Evolutionary conservation across 1,139 yeast species (phyloP).

Genomic region (Arxiozyma heterogenica): DNA sequence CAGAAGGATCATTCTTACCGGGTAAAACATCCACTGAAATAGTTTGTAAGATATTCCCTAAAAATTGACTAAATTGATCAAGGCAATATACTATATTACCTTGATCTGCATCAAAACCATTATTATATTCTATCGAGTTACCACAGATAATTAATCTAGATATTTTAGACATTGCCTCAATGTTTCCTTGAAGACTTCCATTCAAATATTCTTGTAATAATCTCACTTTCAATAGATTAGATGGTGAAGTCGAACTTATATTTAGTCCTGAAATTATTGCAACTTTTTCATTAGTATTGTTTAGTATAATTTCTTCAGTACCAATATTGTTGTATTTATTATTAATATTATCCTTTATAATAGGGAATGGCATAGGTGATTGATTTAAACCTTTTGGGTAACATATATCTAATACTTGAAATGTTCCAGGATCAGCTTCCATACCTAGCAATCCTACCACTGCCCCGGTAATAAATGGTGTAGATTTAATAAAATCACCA

Average conservation of each 20-base stretch:
- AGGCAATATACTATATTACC: constrained; percentile 25
- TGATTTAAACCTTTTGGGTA: constrained; percentile 63
- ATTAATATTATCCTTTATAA: constrained; percentile 5
- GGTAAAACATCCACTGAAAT: constrained; percentile 75
- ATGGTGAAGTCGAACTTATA: constrained; percentile 38
- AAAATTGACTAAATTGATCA: constrained; percentile 44
- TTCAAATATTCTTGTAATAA: constrained; percentile 60
- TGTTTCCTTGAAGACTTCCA: constrained; percentile 48
- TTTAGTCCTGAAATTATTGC: constrained; percentile 72
- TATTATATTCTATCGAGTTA: constrained; percentile 45
- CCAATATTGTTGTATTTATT: not conserved
- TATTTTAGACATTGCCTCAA: constrained; percentile 32
- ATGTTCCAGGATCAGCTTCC: constrained; percentile 75
- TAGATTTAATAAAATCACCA: constrained; percentile 48
- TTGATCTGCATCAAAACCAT: constrained; percentile 18
- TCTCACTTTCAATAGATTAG: constrained; percentile 42
- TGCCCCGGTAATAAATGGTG: constrained; percentile 71
- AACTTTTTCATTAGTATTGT: constrained; percentile 29
- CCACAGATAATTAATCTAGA: constrained; percentile 66
- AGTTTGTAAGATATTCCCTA: constrained; percentile 49
- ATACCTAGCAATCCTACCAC: constrained; percentile 80
- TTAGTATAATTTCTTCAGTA: constrained; percentile 5
- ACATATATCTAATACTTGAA: constrained; percentile 72
- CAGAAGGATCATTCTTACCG: constrained; percentile 78
- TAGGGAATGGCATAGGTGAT: constrained; percentile 28